phyloP scores from a whole-genome alignment of 345 rosid species.

The Hypericum perforatum region DNA sequence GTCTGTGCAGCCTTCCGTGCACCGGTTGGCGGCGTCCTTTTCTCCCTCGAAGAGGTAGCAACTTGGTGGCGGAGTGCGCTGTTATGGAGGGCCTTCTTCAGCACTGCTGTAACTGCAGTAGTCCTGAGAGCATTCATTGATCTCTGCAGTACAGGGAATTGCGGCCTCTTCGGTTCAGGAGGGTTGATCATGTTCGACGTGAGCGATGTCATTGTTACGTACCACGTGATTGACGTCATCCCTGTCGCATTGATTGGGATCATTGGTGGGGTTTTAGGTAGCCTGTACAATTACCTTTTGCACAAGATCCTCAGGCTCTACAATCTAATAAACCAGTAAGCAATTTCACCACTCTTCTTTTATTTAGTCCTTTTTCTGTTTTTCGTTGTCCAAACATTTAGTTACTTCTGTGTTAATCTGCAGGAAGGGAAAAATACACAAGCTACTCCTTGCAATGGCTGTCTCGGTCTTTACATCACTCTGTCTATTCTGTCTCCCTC shows the following conservation, averaged over 20 bases:
- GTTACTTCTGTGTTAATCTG: constrained; percentile 13
- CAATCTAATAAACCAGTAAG: constrained; percentile 78
- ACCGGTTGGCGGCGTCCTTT: constrained; percentile 88
- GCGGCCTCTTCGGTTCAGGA: constrained; percentile 82
- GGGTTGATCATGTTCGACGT: constrained; percentile 93
- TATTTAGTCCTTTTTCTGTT: background rate
- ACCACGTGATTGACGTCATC: constrained; percentile 52
- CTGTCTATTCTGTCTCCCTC: constrained; percentile 70
- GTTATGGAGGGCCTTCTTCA: constrained; percentile 86
- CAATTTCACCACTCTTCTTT: constrained; percentile 1
- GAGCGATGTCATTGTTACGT: constrained; percentile 48
- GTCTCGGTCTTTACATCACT: constrained; percentile 78
- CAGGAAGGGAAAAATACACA: constrained; percentile 80
- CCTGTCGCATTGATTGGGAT: constrained; percentile 63
- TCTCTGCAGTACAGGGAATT: constrained; percentile 60
- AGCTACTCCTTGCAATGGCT: constrained; percentile 53
- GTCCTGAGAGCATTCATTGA: constrained; percentile 77
- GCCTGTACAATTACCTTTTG: constrained; percentile 70
- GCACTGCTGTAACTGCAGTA: constrained; percentile 76
- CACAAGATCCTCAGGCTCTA: constrained; percentile 77
- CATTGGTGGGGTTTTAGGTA: constrained; percentile 76
- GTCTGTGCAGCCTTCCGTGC: constrained; percentile 93
- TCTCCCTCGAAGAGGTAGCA: constrained; percentile 86
- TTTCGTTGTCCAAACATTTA: background rate
- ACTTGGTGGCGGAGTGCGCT: constrained; percentile 98